These are phyloP conservation scores for Flaveria ramosissima DNA, from an alignment of 129 eudicot species.

Conservation along the genomic window DNA sequence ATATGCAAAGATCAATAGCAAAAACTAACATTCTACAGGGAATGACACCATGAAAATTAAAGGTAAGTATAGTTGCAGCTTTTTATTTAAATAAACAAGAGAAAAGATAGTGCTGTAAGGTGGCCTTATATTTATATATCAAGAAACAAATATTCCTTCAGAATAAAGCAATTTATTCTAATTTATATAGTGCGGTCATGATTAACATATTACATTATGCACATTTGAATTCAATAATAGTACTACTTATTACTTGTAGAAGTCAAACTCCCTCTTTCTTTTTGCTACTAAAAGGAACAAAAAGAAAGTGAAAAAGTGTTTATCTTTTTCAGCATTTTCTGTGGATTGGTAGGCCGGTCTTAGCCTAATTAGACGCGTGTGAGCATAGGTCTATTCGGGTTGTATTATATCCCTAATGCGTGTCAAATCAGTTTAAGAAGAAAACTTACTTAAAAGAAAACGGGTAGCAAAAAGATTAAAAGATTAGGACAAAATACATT, in stretches of 20 bases:
- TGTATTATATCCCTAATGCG: neutral
- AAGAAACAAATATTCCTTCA: conserved; percentile 35
- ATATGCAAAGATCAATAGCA: conserved; percentile 52
- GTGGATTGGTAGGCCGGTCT: conserved; percentile 39
- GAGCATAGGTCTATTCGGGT: neutral
- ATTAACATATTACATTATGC: conserved; percentile 37
- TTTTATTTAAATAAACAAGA: conserved; percentile 31
- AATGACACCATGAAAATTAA: conserved; percentile 13
- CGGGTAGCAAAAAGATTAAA: neutral
- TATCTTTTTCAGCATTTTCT: conserved; percentile 39
- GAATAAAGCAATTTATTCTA: conserved; percentile 33
- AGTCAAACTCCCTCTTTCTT: conserved; percentile 41
- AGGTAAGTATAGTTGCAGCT: conserved; percentile 36
- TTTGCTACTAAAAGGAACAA: conserved; percentile 34
- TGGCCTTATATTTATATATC: conserved; percentile 32
- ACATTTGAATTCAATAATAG: conserved; percentile 41
- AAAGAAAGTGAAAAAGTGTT: conserved; percentile 39
- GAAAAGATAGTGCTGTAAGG: conserved; percentile 38
- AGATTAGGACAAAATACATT: neutral
- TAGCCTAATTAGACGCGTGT: conserved; percentile 16
- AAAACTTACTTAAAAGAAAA: neutral
- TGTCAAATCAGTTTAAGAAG: neutral
- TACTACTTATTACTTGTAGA: conserved; percentile 40
- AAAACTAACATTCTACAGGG: conserved; percentile 18
- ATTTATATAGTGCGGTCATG: conserved; percentile 46